Base-by-base conservation (phyloP, 176 grass and related monocot genomes). In the Cenchrus purpureus region DNA sequence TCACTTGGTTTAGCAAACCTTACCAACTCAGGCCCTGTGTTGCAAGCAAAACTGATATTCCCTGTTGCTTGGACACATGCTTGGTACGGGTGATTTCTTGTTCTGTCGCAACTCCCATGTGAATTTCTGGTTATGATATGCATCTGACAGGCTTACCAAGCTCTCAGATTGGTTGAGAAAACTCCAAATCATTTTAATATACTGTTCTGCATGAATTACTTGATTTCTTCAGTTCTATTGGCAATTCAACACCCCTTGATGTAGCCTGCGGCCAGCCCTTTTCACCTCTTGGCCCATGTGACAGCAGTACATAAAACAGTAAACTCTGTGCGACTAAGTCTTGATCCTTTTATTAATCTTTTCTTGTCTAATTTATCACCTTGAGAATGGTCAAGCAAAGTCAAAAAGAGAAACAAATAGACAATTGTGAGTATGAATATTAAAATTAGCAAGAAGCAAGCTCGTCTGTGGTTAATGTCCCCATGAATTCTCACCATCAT, bases 191-290 rank as follows among this genome's bases (percentile, higher is more conserved):
- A 4, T 28, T 79, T 65, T 28, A 10, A 17, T 50, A 62, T 78
- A 48, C 14, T 50, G 45, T 50, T 49, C 42, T 31, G 14, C 76
- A 50, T 50, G 44, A 46, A 65, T 79, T 19, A 10, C 5, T 52
- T 51, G 15, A 19, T 32, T 28, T 62, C 1, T 79, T 79, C 14
- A 79, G 46, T 79, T 79, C 43, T 79, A 65, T 65, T 79, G 60
- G 16, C 22, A 79, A 32, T 79, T 53, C 12, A 1, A 19, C 7
- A 65, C 15, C 46, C 17, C 44, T 78, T 78, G 20, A 79, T 43
- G 20, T 63, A 22, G 0, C 16, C 60, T 62, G 12, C 13, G 22
- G 7, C 14, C 43, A 49, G 13, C 14, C 42, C 61, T 20, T 34
- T 20, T 49, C 8, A 79, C 7, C 58, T 79, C 14, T 65, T 49